Evolutionary conservation across 2,329 filamentous ascomycete genomes (phyloP).

Genomic region (Drechmeria coniospora): DNA sequence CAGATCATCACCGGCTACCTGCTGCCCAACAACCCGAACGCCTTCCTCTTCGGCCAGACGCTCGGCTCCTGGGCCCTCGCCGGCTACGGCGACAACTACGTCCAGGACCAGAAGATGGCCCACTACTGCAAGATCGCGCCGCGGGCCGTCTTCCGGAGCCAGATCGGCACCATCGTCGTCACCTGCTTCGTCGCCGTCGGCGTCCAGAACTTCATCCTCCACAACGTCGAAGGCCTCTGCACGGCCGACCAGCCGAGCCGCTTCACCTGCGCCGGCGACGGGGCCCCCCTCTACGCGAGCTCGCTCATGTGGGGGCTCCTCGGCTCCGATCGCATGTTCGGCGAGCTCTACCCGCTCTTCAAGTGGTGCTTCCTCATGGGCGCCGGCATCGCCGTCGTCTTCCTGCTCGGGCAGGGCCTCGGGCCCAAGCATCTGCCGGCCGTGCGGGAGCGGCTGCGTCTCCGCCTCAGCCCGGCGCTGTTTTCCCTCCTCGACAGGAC

Average conservation of each 20-base stretch:
- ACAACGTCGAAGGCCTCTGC: constrained; percentile 16
- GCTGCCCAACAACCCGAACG: constrained; percentile 10
- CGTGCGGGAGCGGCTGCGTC: constrained; percentile 14
- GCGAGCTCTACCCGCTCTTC: constrained; percentile 24
- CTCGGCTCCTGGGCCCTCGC: constrained; percentile 8
- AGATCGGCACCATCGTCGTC: constrained; percentile 28
- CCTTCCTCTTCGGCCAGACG: constrained; percentile 11
- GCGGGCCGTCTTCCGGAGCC: constrained; percentile 29
- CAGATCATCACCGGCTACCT: constrained; percentile 22
- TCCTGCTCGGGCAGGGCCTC: constrained; percentile 8
- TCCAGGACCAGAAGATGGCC: constrained; percentile 34
- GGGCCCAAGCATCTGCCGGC: constrained; percentile 11
- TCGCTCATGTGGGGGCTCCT: constrained; percentile 31
- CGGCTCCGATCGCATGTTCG: constrained; percentile 30
- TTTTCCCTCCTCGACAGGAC: constrained; percentile 20
- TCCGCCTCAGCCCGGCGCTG: constrained; percentile 12
- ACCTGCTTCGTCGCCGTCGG: constrained; percentile 31
- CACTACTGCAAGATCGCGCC: constrained; percentile 36
- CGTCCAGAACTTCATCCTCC: constrained; percentile 26
- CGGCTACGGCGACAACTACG: constrained; percentile 25
- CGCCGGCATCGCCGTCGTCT: constrained; percentile 18
- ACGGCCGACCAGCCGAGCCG: constrained; percentile 19
- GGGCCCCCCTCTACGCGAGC: constrained; percentile 26
- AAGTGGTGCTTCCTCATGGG: constrained; percentile 27
- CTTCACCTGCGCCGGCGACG: constrained; percentile 32